Evolutionary conservation across 73 alveolate species (phyloP), one percentile per base, ranked within the genome.

Genomic region (Paramecium sonneborni): DNA sequence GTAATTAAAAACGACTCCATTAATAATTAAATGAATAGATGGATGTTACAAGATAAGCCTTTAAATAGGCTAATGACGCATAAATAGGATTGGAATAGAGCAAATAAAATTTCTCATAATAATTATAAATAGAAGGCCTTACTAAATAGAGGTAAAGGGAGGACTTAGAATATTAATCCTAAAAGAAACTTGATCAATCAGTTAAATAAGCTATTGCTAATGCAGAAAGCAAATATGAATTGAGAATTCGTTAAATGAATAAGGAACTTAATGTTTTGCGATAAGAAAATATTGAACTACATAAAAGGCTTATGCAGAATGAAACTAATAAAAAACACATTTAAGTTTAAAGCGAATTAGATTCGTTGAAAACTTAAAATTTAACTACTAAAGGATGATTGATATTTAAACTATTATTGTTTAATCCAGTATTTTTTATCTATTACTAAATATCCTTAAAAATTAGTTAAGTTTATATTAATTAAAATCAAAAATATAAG

Each of bases 41-140:
- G 69, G 76, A 79, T 79, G 76, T 79, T 79, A 23, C 90, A 20
- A 79, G 72, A 79, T 43, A 79, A 46, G 90, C 90, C 39, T 43
- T 79, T 20, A 39, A 46, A 23, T 79, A 79, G 10, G 90, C 90
- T 14, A 79, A 20, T 41, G 90, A 79, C 20, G 90, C 90, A 41
- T 7, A 79, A 79, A 26, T 28, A n/a, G 26, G 37, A 12, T 44
- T 79, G 34, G 90, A 79, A 11, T 44, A 21, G 55, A 20, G 43
- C 7, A 79, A 79, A 44, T 10, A 28, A 23, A 79, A 26, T 23
- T 20, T n/a, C 10, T 14, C 18, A 24, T 41, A 43, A 23, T 43
- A 38, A 79, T 41, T 1, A 79, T 46, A 79, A 79, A 37, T 43
- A 46, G 90, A 79, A 46, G 90, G 41, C 7, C 7, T 41, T 12